Evolutionary conservation across 2,329 filamentous ascomycete species (phyloP).

Genomic region (Aureobasidium zeae): DNA sequence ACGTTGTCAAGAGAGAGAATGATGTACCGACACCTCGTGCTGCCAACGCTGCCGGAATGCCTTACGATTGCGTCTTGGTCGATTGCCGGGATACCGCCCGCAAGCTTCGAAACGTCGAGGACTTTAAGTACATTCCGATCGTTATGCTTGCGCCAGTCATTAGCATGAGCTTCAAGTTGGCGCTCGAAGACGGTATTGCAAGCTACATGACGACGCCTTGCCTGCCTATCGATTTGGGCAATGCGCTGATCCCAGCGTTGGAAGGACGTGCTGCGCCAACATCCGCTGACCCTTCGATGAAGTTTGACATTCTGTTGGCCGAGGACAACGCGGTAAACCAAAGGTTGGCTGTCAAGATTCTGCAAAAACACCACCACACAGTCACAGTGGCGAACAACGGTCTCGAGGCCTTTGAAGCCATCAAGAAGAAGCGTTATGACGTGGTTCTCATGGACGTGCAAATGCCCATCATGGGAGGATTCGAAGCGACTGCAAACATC

Average conservation of each 20-base stretch:
- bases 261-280: conserved; percentile 88
- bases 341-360: conserved; percentile 86
- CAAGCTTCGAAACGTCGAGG: conserved; percentile 73
- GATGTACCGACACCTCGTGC: conserved; percentile 52
- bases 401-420: conserved; percentile 81
- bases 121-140: conserved; percentile 96
- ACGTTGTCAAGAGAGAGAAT: conserved; percentile 71
- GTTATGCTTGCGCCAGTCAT: conserved; percentile 84
- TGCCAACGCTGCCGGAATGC: conserved; percentile 46
- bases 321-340: conserved; percentile 99
- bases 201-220: conserved; percentile 98
- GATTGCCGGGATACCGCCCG: conserved; percentile 90
- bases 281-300: conserved; percentile 86
- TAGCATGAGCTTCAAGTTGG: conserved; percentile 85
- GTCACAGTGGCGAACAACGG: conserved; percentile 94
- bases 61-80: conserved; percentile 92
- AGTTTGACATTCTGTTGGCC: conserved; percentile 87
- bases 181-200: conserved; percentile 90
- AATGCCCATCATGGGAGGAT: conserved; percentile 99
- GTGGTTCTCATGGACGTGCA: conserved; percentile 98
- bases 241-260: conserved; percentile 89
- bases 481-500: conserved; percentile 94
- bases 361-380: conserved; percentile 91
- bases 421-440: conserved; percentile 87
- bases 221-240: conserved; percentile 84